A percentile compares a stretch with the other conserved stretches of the same genome.
Evolutionary conservation across 768 basidiomycete species (phyloP).

Genomic region (Boletellus emodensis): DNA sequence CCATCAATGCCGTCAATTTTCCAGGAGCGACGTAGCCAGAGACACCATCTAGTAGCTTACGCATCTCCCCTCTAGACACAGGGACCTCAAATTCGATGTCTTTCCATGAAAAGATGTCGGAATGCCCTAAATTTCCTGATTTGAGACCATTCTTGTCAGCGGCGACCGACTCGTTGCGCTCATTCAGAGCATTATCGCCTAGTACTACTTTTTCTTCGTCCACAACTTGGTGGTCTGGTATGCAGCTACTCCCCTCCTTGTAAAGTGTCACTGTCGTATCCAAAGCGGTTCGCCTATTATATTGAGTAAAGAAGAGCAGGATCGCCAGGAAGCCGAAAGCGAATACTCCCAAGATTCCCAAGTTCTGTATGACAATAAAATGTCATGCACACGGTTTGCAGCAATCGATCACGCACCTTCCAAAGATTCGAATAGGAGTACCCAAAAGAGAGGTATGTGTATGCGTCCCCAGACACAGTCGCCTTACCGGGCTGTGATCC

Average conservation of each 20-base stretch:
- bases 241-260: constrained; percentile 6
- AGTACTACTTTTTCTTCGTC: constrained; percentile 18
- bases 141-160: not conserved
- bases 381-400: not conserved
- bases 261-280: constrained; percentile 31
- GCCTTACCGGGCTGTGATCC: constrained; percentile 39
- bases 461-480: constrained; percentile 41
- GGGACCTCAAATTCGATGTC: constrained; percentile 64
- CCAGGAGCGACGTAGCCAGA: constrained; percentile 50
- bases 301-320: constrained; percentile 37
- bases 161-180: too few species aligned
- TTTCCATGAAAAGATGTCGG: constrained; percentile 77
- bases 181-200: not conserved
- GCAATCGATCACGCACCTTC: constrained; percentile 34
- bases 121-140: constrained; percentile 22
- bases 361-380: constrained; percentile 25
- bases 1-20: constrained; percentile 50
- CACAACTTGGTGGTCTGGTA: not conserved
- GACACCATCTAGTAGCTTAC: constrained; percentile 42
- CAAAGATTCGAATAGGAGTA: constrained; percentile 30
- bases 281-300: constrained; percentile 25
- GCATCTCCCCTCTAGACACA: constrained; percentile 31
- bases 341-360: constrained; percentile 46
- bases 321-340: constrained; percentile 35
- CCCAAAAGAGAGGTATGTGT: constrained; percentile 31